phyloP scores from a whole-genome alignment of 208 protist species.

The Angomonas deanei region DNA sequence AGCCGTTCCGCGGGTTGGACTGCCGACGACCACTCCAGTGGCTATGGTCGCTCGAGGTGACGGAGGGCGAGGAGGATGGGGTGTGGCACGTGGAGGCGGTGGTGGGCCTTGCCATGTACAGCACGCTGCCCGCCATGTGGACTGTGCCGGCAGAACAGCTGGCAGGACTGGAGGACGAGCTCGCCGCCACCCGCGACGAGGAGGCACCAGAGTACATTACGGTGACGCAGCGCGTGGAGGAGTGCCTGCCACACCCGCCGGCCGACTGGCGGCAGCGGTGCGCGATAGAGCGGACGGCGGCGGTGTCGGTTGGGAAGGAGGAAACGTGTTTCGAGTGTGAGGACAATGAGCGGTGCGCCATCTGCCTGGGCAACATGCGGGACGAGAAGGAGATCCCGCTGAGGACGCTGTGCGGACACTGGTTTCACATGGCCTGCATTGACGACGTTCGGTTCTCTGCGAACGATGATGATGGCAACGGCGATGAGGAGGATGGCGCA shows the following conservation, averaged over 20 bases:
- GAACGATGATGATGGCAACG: constrained; percentile 12
- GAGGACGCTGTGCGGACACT: constrained; percentile 33
- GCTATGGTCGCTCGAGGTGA: not conserved
- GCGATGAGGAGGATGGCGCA: constrained; percentile 19
- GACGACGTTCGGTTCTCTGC: constrained; percentile 2
- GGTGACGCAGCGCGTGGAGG: constrained; percentile 16
- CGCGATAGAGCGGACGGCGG: not conserved
- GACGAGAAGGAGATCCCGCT: constrained; percentile 17
- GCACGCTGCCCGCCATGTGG: constrained; percentile 27
- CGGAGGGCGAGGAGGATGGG: not conserved
- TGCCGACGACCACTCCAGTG: not conserved
- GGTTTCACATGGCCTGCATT: constrained; percentile 51
- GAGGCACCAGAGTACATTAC: constrained; percentile 6
- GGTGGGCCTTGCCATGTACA: not conserved
- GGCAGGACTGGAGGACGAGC: constrained; percentile 8
- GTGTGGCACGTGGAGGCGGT: not conserved
- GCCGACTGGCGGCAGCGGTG: constrained; percentile 14
- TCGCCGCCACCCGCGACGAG: constrained; percentile 1
- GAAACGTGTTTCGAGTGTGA: not conserved
- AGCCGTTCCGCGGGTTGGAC: not conserved
- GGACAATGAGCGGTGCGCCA: constrained; percentile 23
- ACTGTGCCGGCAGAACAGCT: constrained; percentile 11
- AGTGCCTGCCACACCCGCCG: constrained; percentile 9
- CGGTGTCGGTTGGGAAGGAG: not conserved
- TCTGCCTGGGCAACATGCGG: constrained; percentile 28